Base-by-base conservation (phyloP, 495 filamentous ascomycete species). In the Aspergillus wentii region DNA sequence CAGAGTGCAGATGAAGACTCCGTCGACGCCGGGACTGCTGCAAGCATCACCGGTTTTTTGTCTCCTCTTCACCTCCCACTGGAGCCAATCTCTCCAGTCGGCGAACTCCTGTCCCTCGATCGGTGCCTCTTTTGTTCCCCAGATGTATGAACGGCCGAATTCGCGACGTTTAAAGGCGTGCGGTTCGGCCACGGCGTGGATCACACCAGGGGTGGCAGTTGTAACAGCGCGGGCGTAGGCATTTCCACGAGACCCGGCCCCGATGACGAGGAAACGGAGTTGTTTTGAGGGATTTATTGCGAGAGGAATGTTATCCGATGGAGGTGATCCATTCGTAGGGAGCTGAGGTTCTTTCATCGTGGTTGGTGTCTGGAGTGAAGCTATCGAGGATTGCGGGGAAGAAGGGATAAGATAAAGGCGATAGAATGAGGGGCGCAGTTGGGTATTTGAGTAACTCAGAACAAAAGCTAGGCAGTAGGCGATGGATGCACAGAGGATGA, bases 111-210 rank as follows among this genome's bases (percentile, higher is more conserved):
- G 74, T 1, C 77, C 75, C 5, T 72, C 65, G 3, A 57, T 52
- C 1, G 76, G 64, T 2, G 54, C 33, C n/a, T 44, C 44, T 0
- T 48, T 43, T 5, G 41, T 35, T 17, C 72, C 75, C 83, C 83
- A 87, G 41, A 91, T 83, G 57, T 80, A 85, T 30, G 66, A 78
- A 19, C 58, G 56, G 8, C 80, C 80, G 36, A 95, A 79, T 3
- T 73, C 61, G 13, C 69, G 61, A 4, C 92, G 75, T 56, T 95
- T 94, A 54, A 78, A 89, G 3, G 68, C 60, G 36, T 87, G 71
- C 0, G 92, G 91, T 49, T 98, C 92, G 11, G 83, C 85, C 21
- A 98, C 77, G 21, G 87, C 84, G 7, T 75, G 75, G 41, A 94
- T 71, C 3, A 76, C 58, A 17, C 80, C 86, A 40, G 76, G 71